phyloP scores from a whole-genome alignment of 1,284 basidiomycete species.

The Coniferiporia weirii region DNA sequence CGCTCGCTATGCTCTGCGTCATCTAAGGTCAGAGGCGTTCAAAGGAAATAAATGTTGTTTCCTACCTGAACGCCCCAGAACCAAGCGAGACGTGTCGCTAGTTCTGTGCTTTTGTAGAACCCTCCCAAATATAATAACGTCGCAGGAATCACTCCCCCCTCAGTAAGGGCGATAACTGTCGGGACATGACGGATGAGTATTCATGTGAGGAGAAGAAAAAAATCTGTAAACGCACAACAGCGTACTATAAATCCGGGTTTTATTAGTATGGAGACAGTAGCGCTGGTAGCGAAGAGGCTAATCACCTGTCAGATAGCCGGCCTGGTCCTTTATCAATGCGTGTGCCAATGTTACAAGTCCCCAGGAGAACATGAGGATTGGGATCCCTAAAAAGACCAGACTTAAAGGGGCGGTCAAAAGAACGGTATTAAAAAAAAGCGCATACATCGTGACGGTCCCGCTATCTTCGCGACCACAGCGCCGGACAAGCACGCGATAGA shows the following conservation, averaged over 20 bases:
- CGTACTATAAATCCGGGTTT: slow-evolving; percentile 22
- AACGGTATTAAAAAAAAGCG: not conserved
- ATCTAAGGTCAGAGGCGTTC: not conserved
- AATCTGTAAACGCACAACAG: slow-evolving; percentile 24
- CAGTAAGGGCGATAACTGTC: slow-evolving; percentile 34
- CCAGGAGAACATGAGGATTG: slow-evolving; percentile 35
- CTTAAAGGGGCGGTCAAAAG: no score
- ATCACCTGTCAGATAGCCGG: slow-evolving; percentile 31
- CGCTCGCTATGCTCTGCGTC: slow-evolving; percentile 31
- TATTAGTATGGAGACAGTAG: not conserved
- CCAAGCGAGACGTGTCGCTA: slow-evolving; percentile 34
- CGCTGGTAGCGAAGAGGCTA: not conserved
- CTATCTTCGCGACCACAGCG: slow-evolving; percentile 33
- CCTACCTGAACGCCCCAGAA: slow-evolving; percentile 33
- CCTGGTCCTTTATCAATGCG: slow-evolving; percentile 31
- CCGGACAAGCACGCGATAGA: slow-evolving; percentile 32
- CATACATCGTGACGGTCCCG: slow-evolving; percentile 33
- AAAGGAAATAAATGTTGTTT: not conserved
- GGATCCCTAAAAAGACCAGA: slow-evolving; percentile 29
- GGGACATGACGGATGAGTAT: slow-evolving; percentile 8
- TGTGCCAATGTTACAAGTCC: slow-evolving; percentile 34
- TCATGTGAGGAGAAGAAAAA: not conserved
- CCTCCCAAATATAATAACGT: slow-evolving; percentile 36
- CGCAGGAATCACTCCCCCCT: slow-evolving; percentile 36
- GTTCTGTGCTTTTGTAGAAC: slow-evolving; percentile 36